Conservation (phyloP, 306 rosid species). For the Albizia julibrissin region DNA sequence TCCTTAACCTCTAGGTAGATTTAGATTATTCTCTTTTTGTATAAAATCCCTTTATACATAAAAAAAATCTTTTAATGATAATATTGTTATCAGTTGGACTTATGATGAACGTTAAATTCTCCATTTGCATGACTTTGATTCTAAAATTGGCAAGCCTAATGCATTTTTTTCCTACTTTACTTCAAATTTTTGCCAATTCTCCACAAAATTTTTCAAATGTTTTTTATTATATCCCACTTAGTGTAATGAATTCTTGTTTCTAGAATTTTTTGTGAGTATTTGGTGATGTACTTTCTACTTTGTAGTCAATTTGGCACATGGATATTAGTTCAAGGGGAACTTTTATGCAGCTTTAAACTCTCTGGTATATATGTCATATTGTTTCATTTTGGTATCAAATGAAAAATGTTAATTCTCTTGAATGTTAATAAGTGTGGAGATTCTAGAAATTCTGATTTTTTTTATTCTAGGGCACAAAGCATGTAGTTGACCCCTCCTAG, state of each 20-base stretch:
- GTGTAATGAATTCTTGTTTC: neutral
- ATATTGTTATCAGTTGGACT: neutral
- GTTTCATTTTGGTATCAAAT: slow-evolving; percentile 26
- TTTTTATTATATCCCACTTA: slow-evolving; percentile 14
- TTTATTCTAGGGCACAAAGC: neutral
- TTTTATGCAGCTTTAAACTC: slow-evolving; percentile 69
- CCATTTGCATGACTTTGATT: neutral
- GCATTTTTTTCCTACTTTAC: neutral
- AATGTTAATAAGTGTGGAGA: neutral
- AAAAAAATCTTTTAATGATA: neutral
- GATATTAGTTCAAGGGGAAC: slow-evolving; percentile 72
- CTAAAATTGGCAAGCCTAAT: slow-evolving; percentile 1
- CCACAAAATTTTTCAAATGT: neutral
- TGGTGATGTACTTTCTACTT: slow-evolving; percentile 29
- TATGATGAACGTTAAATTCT: neutral
- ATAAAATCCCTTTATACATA: neutral
- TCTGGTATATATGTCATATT: slow-evolving; percentile 54
- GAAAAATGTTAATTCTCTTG: neutral
- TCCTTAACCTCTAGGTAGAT: neutral
- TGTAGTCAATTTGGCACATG: slow-evolving; percentile 90
- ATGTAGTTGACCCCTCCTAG: no score
- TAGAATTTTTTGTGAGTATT: neutral
- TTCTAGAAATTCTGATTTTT: neutral
- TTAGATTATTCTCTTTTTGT: neutral
- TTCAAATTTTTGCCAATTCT: slow-evolving; percentile 3